phyloP scores from a whole-genome alignment of 306 rosid genomes.

The Lagenaria siceraria region DNA sequence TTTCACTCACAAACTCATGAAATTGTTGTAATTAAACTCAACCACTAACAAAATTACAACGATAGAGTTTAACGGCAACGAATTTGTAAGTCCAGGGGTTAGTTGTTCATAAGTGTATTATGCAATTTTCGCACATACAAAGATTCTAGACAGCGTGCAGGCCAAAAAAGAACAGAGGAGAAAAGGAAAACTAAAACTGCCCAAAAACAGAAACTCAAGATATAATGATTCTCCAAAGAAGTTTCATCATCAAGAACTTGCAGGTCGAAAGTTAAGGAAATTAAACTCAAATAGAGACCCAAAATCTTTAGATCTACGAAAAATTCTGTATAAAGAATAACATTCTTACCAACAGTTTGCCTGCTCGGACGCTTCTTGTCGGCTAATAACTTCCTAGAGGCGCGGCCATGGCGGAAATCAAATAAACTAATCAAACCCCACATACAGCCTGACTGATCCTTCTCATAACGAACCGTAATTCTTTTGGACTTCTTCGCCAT shows the following conservation, averaged over 20 bases:
- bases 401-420: conserved; percentile 83
- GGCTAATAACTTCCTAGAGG: conserved; percentile 55
- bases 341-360: conserved; percentile 51
- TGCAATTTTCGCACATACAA: not conserved
- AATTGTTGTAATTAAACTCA: not conserved
- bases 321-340: not conserved
- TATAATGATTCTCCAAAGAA: not conserved
- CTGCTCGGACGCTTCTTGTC: conserved; percentile 60
- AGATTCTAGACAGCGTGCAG: not conserved
- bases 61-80: not conserved
- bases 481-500: conserved; percentile 73
- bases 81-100: not conserved
- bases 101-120: not conserved
- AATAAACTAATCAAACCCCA: conserved; percentile 93
- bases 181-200: not conserved
- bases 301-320: not conserved
- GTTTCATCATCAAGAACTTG: conserved; percentile 3
- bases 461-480: conserved; percentile 55
- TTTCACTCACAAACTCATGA: not conserved
- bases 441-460: conserved; percentile 90
- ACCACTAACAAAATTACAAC: not conserved
- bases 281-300: not conserved
- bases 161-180: not conserved
- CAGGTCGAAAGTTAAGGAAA: conserved; percentile 2
- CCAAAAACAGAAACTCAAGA: not conserved